These are phyloP conservation scores for Aspergillus fumigatiaffinis DNA, from an alignment of 2,329 filamentous ascomycete genomes.

Conservation along the genomic window DNA sequence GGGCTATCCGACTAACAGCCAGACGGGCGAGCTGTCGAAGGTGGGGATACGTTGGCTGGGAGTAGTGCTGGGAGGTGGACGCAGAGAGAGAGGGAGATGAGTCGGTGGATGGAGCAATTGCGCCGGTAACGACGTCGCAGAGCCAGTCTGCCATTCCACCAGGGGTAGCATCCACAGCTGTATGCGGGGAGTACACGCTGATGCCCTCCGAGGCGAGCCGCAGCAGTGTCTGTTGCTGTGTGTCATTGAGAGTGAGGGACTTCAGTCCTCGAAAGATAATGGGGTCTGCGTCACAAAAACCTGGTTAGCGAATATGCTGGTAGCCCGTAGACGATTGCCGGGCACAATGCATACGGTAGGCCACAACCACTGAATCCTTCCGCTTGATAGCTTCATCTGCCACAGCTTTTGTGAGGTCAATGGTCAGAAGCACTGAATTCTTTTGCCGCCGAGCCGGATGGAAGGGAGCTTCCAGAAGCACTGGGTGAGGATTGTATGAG, in stretches of 20 bases:
- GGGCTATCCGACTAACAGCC: too few relatives aligned
- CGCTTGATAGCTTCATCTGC: constrained; percentile 82
- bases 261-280: constrained; percentile 96
- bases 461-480: constrained; percentile 67
- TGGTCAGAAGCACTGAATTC: constrained; percentile 73
- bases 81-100: constrained; percentile 6
- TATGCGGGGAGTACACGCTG: constrained; percentile 94
- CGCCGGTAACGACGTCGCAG: constrained; percentile 72
- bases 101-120: constrained; percentile 15
- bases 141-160: constrained; percentile 93
- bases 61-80: constrained; percentile 32
- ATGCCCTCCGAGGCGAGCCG: constrained; percentile 80
- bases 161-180: constrained; percentile 81
- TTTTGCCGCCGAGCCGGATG: constrained; percentile 53
- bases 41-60: constrained; percentile 38
- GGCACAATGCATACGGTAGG: constrained; percentile 65
- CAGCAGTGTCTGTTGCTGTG: constrained; percentile 82
- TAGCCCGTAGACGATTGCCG: not conserved
- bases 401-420: constrained; percentile 85
- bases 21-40: too few relatives aligned
- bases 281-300: constrained; percentile 60
- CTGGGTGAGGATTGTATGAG: constrained; percentile 34
- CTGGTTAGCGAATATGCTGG: not conserved
- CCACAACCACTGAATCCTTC: constrained; percentile 73
- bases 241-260: constrained; percentile 75